Base-by-base conservation (phyloP, 1,284 basidiomycete species). In the Ceratobasidium sp. region DNA sequence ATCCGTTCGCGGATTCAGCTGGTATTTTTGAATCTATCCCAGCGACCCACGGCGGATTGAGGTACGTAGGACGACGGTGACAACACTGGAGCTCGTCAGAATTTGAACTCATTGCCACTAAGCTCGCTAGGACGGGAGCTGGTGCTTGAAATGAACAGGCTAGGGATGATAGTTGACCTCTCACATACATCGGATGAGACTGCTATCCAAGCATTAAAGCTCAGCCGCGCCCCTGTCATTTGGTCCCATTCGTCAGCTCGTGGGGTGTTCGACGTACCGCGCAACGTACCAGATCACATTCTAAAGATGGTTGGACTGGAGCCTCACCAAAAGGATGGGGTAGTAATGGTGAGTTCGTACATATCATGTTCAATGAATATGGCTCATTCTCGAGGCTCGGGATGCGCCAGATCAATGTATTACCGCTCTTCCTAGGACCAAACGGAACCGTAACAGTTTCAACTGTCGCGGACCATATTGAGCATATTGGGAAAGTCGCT, bases 1-100 rank as follows among this genome's bases (percentile, higher is more conserved):
- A 97, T 78, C 92, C 91, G 1, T 96, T 98, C 78, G 96, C 94
- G 11, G 95, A 96, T 80, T 94, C 93, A 16, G 90, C 88, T 74
- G 94, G 94, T 26, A 83, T 85, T 67, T 77, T 85, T 41, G 81
- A 83, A 13, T 84, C 84, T 16, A 84, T 87, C 3, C 78, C 82
- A 11, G 87, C 89, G 13, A 81, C 86, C 3, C 91, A 94, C 80
- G 83, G 85, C 49, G 94, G 94, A 3, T 82, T 95, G 52, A 92
- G 91, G 73, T 75, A 44, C 52, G 73, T 63, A 16, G 18, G 9
- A 23, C 21, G 44, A 46, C 55, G 23, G 43, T 43, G 13, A 26
- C 23, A 30, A 46, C n/a, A 11, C 18, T 28, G n/a, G n/a, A n/a
- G n/a, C n/a, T n/a, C n/a, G n/a, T n/a, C n/a, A n/a, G 1, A 13